Conservation (phyloP, 306 rosid species). For the Pterocarpus macrocarpus region DNA sequence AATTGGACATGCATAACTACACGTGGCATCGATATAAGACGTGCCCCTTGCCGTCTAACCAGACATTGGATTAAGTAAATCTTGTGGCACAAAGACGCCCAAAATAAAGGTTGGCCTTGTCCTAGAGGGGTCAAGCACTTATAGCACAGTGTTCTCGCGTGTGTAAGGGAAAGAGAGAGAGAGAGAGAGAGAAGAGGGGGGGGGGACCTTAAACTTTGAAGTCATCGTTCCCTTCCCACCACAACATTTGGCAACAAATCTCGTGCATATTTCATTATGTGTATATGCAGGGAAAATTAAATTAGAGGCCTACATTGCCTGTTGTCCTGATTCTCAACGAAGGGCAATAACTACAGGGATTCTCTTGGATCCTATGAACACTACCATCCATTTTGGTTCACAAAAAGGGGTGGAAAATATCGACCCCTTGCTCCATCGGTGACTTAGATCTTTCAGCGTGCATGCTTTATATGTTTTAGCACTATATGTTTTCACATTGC, state of each 20-base stretch:
- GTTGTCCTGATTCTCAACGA: not conserved
- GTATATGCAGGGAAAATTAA: not conserved
- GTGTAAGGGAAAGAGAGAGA: too few relatives aligned
- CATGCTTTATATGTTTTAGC: not conserved
- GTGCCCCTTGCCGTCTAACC: not conserved
- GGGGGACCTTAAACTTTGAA: constrained; percentile 38
- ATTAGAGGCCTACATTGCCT: constrained; percentile 34
- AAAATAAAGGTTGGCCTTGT: constrained; percentile 18
- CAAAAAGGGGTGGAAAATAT: not conserved
- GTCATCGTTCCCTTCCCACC: constrained; percentile 29
- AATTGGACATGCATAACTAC: not conserved
- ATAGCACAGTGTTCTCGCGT: not conserved
- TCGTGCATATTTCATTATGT: not conserved
- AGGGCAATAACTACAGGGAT: constrained; percentile 26
- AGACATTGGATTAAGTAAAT: constrained; percentile 42
- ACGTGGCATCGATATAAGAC: constrained; percentile 15
- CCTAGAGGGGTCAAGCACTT: constrained; percentile 36
- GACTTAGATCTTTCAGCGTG: not conserved
- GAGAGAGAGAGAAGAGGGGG: not conserved
- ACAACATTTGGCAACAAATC: constrained; percentile 23
- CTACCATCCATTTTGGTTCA: constrained; percentile 32
- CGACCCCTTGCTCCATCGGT: not conserved
- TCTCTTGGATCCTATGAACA: constrained; percentile 28
- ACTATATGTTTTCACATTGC: not conserved
- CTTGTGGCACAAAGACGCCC: constrained; percentile 38